Evolutionary conservation across 345 rosid genomes (phyloP).

Genomic region (Acer yangbiense): DNA sequence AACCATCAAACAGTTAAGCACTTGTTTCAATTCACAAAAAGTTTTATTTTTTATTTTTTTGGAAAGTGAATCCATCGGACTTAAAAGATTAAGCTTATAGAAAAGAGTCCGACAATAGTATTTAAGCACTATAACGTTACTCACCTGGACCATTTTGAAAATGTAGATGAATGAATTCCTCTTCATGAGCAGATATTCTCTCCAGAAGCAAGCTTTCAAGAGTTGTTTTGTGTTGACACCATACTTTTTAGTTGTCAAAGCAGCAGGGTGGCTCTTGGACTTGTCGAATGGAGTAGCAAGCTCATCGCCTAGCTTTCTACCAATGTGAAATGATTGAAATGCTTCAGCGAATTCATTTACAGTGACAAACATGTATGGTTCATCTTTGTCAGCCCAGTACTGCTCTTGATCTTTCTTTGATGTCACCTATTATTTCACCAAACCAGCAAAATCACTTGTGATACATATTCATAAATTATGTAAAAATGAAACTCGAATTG

Average conservation of each 20-base stretch:
- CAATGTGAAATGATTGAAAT: conserved; percentile 68
- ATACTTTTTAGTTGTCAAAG: conserved; percentile 65
- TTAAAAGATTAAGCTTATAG: too few relatives aligned
- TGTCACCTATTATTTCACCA: conserved; percentile 41
- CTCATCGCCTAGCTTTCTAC: conserved; percentile 60
- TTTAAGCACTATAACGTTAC: not conserved
- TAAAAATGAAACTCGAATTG: not conserved
- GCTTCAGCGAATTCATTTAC: conserved; percentile 62
- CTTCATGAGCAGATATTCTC: conserved; percentile 87
- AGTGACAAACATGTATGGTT: conserved; percentile 63
- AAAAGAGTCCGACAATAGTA: too few relatives aligned
- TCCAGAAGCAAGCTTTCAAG: conserved; percentile 67
- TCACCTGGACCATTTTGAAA: conserved; percentile 56
- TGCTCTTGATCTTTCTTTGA: conserved; percentile 85
- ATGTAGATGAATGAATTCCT: conserved; percentile 81
- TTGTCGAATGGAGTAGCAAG: conserved; percentile 73
- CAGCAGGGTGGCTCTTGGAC: conserved; percentile 73
- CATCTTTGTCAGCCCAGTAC: conserved; percentile 63
- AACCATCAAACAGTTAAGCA: not conserved
- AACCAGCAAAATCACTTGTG: not conserved
- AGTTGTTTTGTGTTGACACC: conserved; percentile 65
- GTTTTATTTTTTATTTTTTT: not conserved
- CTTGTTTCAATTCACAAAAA: not conserved
- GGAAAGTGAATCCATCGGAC: too few relatives aligned
- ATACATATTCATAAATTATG: not conserved